Base-by-base conservation (phyloP, 164 flowering plant species). In the Umbilicus rupestris region DNA sequence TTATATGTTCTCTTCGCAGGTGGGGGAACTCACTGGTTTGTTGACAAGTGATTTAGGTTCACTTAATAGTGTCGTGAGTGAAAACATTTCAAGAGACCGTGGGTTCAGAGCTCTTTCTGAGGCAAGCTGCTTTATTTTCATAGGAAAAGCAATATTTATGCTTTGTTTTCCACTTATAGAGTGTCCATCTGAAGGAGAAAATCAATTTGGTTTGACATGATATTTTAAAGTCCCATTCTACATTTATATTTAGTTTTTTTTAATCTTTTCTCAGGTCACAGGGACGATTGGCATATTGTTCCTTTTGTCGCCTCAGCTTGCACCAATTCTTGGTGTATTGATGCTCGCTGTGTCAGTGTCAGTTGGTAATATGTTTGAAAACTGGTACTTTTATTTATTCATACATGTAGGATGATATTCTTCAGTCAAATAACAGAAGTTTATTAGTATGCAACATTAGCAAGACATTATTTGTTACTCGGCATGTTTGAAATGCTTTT, bases 51-150 rank as follows among this genome's bases (percentile, higher is more conserved):
- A 94, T 74, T 80, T 94, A 86, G 96, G 95, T 62, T 82, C 96
- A 63, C 76, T 94, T 37, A 90, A 94, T 73, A 76, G 73, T 79
- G 70, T 85, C 68, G 95, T 90, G 65, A 86, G 92, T 70, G 98
- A 94, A 70, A 94, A 94, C 66, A 76, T 89, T 59, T 89, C 97
- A 67, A 82, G 98, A 75, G 98, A 94, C 73, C 97, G 98, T 66
- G 98, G 98, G 68, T 85, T 94, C 74, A 80, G 98, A 74, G 97
- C 98, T 73, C 80, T 89, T 73, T 84, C 98, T 66, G 97, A 94
- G 98, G 98, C 93, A 94, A 94, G 97, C 84, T 82, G 83, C 79
- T 86, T 80, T 83, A 73, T 77, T 74, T 79, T 82, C 29, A 28
- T 28, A 55, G 60, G n/a, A 15, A 28, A 74, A 68, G 66, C 68